These are phyloP conservation scores for Fraxinus latifolia DNA, from an alignment of 305 asterid species.

Conservation along the genomic window DNA sequence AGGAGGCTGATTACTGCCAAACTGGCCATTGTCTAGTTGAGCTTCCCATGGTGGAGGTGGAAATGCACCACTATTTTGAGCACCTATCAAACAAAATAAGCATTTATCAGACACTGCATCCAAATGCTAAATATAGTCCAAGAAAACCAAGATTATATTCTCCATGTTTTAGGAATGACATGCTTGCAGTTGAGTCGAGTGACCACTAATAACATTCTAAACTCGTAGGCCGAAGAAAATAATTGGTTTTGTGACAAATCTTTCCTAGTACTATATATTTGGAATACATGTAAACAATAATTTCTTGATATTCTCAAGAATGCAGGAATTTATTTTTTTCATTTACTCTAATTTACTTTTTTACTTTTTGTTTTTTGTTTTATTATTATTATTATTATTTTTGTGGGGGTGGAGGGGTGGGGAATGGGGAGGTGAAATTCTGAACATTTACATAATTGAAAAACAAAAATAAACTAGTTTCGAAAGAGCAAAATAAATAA, in stretches of 20 bases:
- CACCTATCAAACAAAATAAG: slow-evolving; percentile 39
- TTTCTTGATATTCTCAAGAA: background rate
- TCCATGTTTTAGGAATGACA: background rate
- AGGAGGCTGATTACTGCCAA: slow-evolving; percentile 34
- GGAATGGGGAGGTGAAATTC: background rate
- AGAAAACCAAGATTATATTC: background rate
- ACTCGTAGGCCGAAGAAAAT: background rate
- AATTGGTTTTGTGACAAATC: background rate
- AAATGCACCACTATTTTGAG: slow-evolving; percentile 43
- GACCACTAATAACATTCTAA: background rate
- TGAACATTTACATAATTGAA: background rate
- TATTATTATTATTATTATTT: too few relatives aligned
- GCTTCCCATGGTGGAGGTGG: slow-evolving; percentile 99
- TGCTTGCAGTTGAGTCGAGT: background rate
- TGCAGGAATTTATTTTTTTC: background rate
- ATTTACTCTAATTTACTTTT: background rate
- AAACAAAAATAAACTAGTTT: background rate
- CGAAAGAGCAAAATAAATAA: background rate
- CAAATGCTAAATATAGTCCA: background rate
- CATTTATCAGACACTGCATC: slow-evolving; percentile 8
- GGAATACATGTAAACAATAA: background rate
- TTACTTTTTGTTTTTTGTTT: background rate
- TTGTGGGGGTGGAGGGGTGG: background rate
- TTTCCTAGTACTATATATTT: background rate
- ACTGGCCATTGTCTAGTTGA: slow-evolving; percentile 45